Base-by-base conservation (phyloP, 306 rosid genomes). In the Quillaja saponaria region DNA sequence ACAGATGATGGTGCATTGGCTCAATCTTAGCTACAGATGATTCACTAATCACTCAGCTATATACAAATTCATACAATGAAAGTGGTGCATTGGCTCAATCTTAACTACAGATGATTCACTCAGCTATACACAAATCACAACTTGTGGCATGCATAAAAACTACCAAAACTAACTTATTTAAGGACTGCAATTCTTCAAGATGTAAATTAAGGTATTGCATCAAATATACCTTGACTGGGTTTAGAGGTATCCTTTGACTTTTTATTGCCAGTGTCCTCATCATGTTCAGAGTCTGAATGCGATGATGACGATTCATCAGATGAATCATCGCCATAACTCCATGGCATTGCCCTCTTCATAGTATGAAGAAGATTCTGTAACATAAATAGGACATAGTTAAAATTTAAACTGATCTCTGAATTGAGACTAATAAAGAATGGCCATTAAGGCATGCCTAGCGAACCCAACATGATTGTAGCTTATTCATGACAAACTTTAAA, bases 321-420 rank as follows among this genome's bases (percentile, higher is more conserved):
- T 4, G 89, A 81, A 31, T 77, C 83, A 16, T 69, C 85, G 14
- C 77, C 82, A 54, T 81, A 90, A 65, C 78, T 84, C 95, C 96
- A 88, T 16, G 88, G 86, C 74, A 82, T 73, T 49, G 84, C 47
- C 74, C 95, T 86, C 84, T 92, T 88, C 98, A 92, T 92, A 11
- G 61, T 64, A 35, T n/a, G 19, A 13, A 58, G 2, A 42, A 42
- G 66, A 39, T n/a, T 64, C 80, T 72, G 64, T 21, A 64, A 14
- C 44, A 66, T 7, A 34, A 1, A 51, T 65, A 52, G 19, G 49
- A 39, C 28, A 14, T 25, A 21, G 66, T 67, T 16, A 49, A 41
- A 61, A 31, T n/a, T 20, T 21, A 42, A 20, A 45, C 20, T 11
- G 45, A 42, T 13, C 56, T 28, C 13, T 16, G 65, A 42, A 58